These are phyloP conservation scores for Astragalus glycyphyllos DNA, from an alignment of 306 rosid genomes.

Conservation along the genomic window DNA sequence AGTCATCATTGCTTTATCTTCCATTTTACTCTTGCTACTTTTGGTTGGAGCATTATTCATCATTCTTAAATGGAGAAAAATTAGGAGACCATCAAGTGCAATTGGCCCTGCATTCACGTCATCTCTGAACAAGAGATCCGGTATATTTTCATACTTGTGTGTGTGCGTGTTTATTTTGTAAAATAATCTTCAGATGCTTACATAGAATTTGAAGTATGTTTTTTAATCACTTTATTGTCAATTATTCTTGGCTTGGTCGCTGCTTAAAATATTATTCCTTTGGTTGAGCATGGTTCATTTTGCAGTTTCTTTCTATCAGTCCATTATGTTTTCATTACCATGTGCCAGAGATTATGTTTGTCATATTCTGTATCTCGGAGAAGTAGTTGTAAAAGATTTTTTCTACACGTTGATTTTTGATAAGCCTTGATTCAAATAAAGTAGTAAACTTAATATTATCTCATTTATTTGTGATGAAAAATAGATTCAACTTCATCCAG, in stretches of 20 bases:
- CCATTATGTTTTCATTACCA: conserved; percentile 17
- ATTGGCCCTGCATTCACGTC: conserved; percentile 63
- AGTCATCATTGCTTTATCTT: conserved; percentile 72
- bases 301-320: conserved; percentile 35
- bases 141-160: conserved; percentile 51
- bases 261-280: conserved; percentile 23
- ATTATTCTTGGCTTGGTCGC: conserved; percentile 30
- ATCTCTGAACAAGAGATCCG: conserved; percentile 77
- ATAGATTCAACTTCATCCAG: neutral
- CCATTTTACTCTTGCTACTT: conserved; percentile 71
- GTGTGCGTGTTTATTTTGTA: neutral
- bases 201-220: conserved; percentile 4
- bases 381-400: conserved; percentile 1
- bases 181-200: conserved; percentile 36
- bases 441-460: conserved; percentile 8
- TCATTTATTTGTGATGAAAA: conserved; percentile 19
- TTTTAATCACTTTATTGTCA: conserved; percentile 13
- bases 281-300: conserved; percentile 3
- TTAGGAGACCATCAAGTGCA: conserved; percentile 70
- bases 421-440: neutral
- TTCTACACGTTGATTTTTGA: conserved; percentile 21
- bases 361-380: conserved; percentile 18
- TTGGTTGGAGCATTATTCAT: conserved; percentile 66
- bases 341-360: conserved; percentile 9
- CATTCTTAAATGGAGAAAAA: conserved; percentile 72